phyloP scores from a whole-genome alignment of 2,329 filamentous ascomycete species.

The Sphaerulina musiva region DNA sequence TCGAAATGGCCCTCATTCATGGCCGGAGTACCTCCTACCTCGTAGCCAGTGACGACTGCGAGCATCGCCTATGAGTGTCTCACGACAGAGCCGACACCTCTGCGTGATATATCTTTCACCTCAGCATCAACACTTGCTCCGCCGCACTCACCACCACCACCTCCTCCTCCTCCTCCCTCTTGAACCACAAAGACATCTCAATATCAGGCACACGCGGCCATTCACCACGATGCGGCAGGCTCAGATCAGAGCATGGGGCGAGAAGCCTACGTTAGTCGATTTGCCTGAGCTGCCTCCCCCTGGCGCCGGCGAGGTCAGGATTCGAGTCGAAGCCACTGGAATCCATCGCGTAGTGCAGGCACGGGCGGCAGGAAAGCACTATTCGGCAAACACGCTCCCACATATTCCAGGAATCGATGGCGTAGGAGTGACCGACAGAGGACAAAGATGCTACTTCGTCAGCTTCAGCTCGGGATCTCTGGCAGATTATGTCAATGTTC shows the following conservation, averaged over 20 bases:
- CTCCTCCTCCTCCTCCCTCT: no score
- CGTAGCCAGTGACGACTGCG: no score
- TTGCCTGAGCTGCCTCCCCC: slow-evolving; percentile 33
- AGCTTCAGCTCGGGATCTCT: slow-evolving; percentile 42
- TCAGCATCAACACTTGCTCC: no score
- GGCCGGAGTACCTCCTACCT: no score
- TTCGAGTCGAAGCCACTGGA: slow-evolving; percentile 49
- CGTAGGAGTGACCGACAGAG: slow-evolving; percentile 42
- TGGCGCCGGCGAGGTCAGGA: slow-evolving; percentile 37
- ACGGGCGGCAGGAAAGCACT: slow-evolving; percentile 51
- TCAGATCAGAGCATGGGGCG: slow-evolving; percentile 39
- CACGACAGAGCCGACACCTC: no score
- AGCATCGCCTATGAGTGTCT: no score
- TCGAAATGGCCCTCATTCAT: no score
- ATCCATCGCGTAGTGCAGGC: slow-evolving; percentile 50
- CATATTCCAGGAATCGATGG: slow-evolving; percentile 51
- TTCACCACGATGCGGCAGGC: slow-evolving; percentile 35
- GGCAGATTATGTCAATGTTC: slow-evolving; percentile 46
- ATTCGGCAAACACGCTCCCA: slow-evolving; percentile 45
- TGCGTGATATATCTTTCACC: no score
- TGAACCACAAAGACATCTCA: not conserved
- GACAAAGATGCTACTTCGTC: slow-evolving; percentile 47
- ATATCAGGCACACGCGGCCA: not conserved
- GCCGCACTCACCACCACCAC: no score
- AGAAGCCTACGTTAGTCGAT: slow-evolving; percentile 30